A percentile compares a stretch with the other conserved stretches of the same genome.
phyloP scores from a whole-genome alignment of 352 stramenopile genomes.

The Peronospora tabacina region DNA sequence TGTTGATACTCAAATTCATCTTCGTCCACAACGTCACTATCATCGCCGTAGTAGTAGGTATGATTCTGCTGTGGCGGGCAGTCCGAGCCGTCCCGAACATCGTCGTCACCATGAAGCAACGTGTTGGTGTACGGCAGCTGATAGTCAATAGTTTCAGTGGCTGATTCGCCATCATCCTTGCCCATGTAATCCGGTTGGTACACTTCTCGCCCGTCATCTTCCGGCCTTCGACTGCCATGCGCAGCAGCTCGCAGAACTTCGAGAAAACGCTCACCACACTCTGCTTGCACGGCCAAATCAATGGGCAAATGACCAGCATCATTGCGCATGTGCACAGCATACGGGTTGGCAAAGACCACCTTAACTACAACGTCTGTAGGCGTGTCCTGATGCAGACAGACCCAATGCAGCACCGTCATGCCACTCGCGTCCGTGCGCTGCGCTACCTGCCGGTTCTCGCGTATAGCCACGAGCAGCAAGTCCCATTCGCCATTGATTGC shows the following conservation, averaged over 20 bases:
- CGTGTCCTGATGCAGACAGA: slow-evolving; percentile 69
- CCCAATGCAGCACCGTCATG: slow-evolving; percentile 77
- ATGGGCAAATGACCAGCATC: slow-evolving; percentile 67
- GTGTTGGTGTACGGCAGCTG: slow-evolving; percentile 35
- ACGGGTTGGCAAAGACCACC: slow-evolving; percentile 71
- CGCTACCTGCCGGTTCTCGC: slow-evolving; percentile 48
- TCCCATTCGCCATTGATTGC: slow-evolving; percentile 81
- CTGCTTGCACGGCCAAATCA: slow-evolving; percentile 64
- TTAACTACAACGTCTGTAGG: slow-evolving; percentile 71
- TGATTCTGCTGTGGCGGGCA: slow-evolving; percentile 34
- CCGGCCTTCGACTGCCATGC: slow-evolving; percentile 24
- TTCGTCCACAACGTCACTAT: slow-evolving; percentile 11
- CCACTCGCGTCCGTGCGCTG: slow-evolving; percentile 55
- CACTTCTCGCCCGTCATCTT: slow-evolving; percentile 24
- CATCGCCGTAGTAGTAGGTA: slow-evolving; percentile 23
- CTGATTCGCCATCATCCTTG: slow-evolving; percentile 30
- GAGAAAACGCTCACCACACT: slow-evolving; percentile 65
- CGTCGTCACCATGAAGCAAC: slow-evolving; percentile 30
- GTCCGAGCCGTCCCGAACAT: slow-evolving; percentile 24
- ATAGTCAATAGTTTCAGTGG: slow-evolving; percentile 35
- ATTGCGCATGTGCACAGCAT: slow-evolving; percentile 61
- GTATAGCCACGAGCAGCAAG: slow-evolving; percentile 53
- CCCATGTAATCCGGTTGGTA: slow-evolving; percentile 21
- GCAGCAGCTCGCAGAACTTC: slow-evolving; percentile 58
- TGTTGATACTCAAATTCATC: slow-evolving; percentile 34